Percentiles rank a stretch among this genome's conserved stretches.
Evolutionary conservation across 140 eudicot species (phyloP).

Genomic region (Stevia rebaudiana): DNA sequence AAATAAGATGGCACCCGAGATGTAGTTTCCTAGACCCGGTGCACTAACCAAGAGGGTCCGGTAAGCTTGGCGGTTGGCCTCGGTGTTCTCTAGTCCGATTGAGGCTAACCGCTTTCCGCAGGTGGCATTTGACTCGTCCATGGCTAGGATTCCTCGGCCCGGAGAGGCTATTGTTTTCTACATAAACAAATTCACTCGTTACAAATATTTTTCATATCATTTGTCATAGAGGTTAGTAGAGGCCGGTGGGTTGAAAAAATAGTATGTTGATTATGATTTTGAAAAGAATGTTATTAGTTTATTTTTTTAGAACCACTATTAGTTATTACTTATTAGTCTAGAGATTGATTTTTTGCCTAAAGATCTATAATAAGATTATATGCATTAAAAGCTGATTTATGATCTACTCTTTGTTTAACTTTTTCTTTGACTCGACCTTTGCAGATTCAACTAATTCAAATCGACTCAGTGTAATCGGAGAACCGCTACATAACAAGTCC

Average conservation of each 20-base stretch:
- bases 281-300: too few species aligned
- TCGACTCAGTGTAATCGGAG: too few species aligned
- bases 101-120: slow-evolving; percentile 67
- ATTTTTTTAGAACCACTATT: too few species aligned
- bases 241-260: background rate
- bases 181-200: slow-evolving; percentile 12
- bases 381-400: too few species aligned
- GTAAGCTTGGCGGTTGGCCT: slow-evolving; percentile 70
- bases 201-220: background rate
- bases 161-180: slow-evolving; percentile 62
- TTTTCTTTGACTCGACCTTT: too few species aligned
- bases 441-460: too few species aligned
- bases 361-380: too few species aligned
- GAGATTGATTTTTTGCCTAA: too few species aligned
- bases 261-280: too few species aligned
- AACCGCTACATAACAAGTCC: too few species aligned
- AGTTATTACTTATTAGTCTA: too few species aligned
- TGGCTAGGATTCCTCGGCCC: slow-evolving; percentile 65
- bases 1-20: slow-evolving; percentile 67
- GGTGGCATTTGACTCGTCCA: slow-evolving; percentile 70
- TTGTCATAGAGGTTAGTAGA: background rate
- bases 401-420: too few species aligned
- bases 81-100: slow-evolving; percentile 63
- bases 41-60: slow-evolving; percentile 48
- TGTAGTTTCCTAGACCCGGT: slow-evolving; percentile 56